Base-by-base conservation (phyloP, 2,329 filamentous ascomycete genomes). In the Pseudogymnoascus sp. region DNA sequence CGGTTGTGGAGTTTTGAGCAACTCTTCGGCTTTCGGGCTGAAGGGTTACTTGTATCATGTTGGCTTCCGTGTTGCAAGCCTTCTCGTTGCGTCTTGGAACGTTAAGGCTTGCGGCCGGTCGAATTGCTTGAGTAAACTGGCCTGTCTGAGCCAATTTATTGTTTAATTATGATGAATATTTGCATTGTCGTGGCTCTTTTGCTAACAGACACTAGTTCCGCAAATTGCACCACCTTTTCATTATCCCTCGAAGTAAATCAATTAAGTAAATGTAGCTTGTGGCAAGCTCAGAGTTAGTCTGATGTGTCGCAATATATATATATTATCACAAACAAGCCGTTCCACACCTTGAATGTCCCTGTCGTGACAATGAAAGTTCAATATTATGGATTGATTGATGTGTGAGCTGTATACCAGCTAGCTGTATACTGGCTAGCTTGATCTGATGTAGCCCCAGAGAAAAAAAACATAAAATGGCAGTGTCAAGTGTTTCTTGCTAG, bases 1-100 rank as follows among this genome's bases (percentile, higher is more conserved):
- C 73, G 81, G 88, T 90, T 87, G 88, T 90, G 87, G 84, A 90
- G 88, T 89, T 84, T 73, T 16, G 38, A 60, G 38, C 70, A 69
- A 67, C 66, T 67, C 72, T 67, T 55, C 72, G 68, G 68, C 63
- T 66, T 66, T 68, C 60, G 63, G 60, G 66, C 62, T 66, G 55
- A 16, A 23, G 52, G 61, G 65, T 68, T 70, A 63, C 65, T 68
- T 73, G 75, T 74, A 77, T 85, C n/a, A 86, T 85, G 69, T 78
- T 79, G 80, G 81, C 81, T 88, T 81, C 77, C 78, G 85, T 78
- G 83, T 78, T 73, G 74, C 73, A 70, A 69, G 68, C 66, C 71
- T 72, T 69, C 75, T 71, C 76, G 77, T 75, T 77, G 77, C 86
- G 87, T 90, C 82, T 84, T 83, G 82, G 77, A 72, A 72, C 75